Conservation (phyloP, 352 stramenopile species). For the Pythium plurisporium region DNA sequence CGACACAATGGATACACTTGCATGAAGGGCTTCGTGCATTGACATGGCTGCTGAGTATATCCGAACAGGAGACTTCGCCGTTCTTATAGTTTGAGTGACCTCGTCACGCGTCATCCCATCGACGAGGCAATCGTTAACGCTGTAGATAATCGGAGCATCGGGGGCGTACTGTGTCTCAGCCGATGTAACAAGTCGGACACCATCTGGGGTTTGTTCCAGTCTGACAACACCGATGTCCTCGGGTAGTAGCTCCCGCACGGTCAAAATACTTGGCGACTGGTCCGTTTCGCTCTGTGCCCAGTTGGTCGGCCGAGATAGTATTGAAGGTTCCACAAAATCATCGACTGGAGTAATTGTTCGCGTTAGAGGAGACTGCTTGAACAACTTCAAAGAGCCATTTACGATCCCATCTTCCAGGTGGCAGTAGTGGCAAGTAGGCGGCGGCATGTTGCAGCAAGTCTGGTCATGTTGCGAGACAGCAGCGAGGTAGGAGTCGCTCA, state of each 20-base stretch:
- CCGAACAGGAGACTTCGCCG: slow-evolving; percentile 5
- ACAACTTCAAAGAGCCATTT: slow-evolving; percentile 46
- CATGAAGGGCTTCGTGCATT: slow-evolving; percentile 44
- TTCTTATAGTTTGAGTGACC: slow-evolving; percentile 6
- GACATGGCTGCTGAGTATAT: slow-evolving; percentile 29
- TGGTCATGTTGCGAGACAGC: not conserved
- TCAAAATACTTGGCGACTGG: not conserved
- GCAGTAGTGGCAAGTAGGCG: slow-evolving; percentile 44
- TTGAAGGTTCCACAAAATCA: slow-evolving; percentile 46
- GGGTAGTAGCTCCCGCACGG: not conserved
- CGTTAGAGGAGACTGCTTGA: slow-evolving; percentile 46
- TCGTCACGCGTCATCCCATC: slow-evolving; percentile 13
- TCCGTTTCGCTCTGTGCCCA: slow-evolving; percentile 1
- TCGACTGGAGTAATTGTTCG: slow-evolving; percentile 32
- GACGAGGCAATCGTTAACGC: slow-evolving; percentile 20
- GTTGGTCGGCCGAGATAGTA: slow-evolving; percentile 23
- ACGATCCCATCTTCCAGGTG: slow-evolving; percentile 60
- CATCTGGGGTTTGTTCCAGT: not conserved
- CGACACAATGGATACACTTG: slow-evolving; percentile 65
- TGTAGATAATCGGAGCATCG: slow-evolving; percentile 9
- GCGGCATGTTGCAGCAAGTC: not conserved
- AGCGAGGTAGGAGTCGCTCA: slow-evolving; percentile 45
- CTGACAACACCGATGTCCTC: not conserved
- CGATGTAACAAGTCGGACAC: not conserved
- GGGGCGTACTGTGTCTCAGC: not conserved